These are phyloP conservation scores for Myochromella boudieri DNA, from an alignment of 768 basidiomycete species.

Conservation along the genomic window DNA sequence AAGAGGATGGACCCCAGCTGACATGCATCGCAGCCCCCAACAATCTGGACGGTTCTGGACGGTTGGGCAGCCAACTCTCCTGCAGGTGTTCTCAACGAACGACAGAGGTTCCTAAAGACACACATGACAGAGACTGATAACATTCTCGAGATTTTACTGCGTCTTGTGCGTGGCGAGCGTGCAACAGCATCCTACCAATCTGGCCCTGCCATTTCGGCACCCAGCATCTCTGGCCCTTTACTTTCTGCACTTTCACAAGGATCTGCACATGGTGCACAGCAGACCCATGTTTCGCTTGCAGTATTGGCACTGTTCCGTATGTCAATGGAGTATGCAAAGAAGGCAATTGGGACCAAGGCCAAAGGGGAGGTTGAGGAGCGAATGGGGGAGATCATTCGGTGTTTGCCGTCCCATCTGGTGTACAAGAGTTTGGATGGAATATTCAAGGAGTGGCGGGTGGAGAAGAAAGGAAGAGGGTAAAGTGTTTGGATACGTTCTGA, in stretches of 20 bases:
- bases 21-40: conserved; percentile 73
- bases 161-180: conserved; percentile 88
- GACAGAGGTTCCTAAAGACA: conserved; percentile 85
- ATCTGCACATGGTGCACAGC: conserved; percentile 81
- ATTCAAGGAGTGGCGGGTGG: conserved; percentile 88
- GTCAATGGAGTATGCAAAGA: conserved; percentile 77
- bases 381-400: conserved; percentile 87
- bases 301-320: conserved; percentile 90
- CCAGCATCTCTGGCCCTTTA: conserved; percentile 66
- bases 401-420: conserved; percentile 82
- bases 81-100: conserved; percentile 70
- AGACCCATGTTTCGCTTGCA: conserved; percentile 93
- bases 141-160: conserved; percentile 88
- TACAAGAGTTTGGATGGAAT: conserved; percentile 93
- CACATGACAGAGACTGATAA: conserved; percentile 88
- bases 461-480: conserved; percentile 68
- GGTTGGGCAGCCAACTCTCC: conserved; percentile 87
- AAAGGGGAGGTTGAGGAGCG: conserved; percentile 72
- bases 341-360: conserved; percentile 64
- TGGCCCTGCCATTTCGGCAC: conserved; percentile 58
- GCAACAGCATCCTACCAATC: conserved; percentile 70
- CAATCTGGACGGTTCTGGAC: conserved; percentile 87
- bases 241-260: conserved; percentile 69
- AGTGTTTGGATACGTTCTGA: neutral
- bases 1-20: no score